Percentiles rank a stretch among this genome's conserved stretches.
Conservation (phyloP, 768 basidiomycete species). For the Amanita pseudoporphyria region DNA sequence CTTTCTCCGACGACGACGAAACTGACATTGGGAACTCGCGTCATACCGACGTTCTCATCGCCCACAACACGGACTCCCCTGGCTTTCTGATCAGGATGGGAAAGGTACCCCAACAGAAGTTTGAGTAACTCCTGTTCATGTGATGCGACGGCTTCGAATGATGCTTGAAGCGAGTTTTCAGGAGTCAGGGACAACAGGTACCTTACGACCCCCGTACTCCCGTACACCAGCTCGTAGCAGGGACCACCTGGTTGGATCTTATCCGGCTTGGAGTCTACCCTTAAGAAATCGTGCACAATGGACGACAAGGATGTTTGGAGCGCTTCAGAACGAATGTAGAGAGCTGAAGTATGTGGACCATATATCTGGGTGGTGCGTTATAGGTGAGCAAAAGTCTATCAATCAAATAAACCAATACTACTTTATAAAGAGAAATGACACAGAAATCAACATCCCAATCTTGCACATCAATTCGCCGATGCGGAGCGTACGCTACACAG, state of each 20-base stretch:
- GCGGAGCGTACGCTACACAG: constrained; percentile 74
- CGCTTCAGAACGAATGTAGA: constrained; percentile 46
- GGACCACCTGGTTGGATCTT: constrained; percentile 70
- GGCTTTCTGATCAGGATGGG: constrained; percentile 33
- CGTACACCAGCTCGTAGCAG: constrained; percentile 64
- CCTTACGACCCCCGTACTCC: constrained; percentile 44
- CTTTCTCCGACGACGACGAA: constrained; percentile 59
- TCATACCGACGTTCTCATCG: constrained; percentile 30
- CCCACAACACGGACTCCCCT: constrained; percentile 66
- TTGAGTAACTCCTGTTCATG: constrained; percentile 54
- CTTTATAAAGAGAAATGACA: constrained; percentile 72
- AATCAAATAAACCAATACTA: constrained; percentile 13
- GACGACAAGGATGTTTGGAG: constrained; percentile 45
- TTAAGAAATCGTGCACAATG: constrained; percentile 65
- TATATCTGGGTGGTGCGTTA: constrained; percentile 44
- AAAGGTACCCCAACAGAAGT: constrained; percentile 47
- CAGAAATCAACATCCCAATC: constrained; percentile 74
- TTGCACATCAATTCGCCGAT: constrained; percentile 59
- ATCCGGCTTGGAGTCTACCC: constrained; percentile 32
- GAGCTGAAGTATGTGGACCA: constrained; percentile 58
- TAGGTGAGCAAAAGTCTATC: not conserved
- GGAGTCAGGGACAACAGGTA: constrained; percentile 58
- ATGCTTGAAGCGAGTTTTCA: constrained; percentile 32
- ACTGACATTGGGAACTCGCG: constrained; percentile 57
- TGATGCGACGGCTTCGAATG: constrained; percentile 46